These are phyloP conservation scores for Wickerhamomyces tratensis DNA, from an alignment of 805 yeast genomes.

Conservation along the genomic window DNA sequence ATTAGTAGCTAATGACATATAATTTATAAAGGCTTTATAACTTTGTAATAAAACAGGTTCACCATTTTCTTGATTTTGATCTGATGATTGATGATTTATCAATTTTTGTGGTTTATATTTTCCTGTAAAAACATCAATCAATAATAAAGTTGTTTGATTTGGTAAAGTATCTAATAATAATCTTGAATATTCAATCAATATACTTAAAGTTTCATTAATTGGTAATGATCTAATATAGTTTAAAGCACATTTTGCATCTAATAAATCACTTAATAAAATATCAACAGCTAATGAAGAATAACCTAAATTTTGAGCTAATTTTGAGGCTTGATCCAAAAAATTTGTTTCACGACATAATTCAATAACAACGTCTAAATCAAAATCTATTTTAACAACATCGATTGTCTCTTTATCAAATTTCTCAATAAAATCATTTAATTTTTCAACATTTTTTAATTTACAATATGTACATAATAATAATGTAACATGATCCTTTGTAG, in stretches of 20 bases:
- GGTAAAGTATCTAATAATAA: constrained; percentile 59
- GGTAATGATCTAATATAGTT: constrained; percentile 57
- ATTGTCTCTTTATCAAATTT: constrained; percentile 26
- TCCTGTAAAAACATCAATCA: constrained; percentile 87
- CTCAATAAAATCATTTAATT: constrained; percentile 47
- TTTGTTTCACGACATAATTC: constrained; percentile 66
- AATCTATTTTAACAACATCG: constrained; percentile 28
- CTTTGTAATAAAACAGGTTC: constrained; percentile 30
- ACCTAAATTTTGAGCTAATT: constrained; percentile 58
- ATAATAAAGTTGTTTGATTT: constrained; percentile 67
- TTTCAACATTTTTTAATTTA: constrained; percentile 53
- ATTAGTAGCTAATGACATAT: constrained; percentile 29
- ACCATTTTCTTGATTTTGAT: constrained; percentile 1
- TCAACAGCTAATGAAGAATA: constrained; percentile 71
- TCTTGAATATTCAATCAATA: constrained; percentile 59
- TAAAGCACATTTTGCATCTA: constrained; percentile 51
- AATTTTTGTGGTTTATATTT: constrained; percentile 42
- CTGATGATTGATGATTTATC: constrained; percentile 1
- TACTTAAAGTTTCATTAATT: constrained; percentile 68
- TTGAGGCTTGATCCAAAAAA: constrained; percentile 55
- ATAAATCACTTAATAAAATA: constrained; percentile 57
- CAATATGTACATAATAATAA: constrained; percentile 71
- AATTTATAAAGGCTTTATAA: constrained; percentile 48
- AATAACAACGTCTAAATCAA: constrained; percentile 62
- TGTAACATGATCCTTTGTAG: constrained; percentile 77